Percentiles rank a stretch among this genome's conserved stretches.
phyloP scores from a whole-genome alignment of 2,329 filamentous ascomycete genomes.

The Colletotrichum eleusines region DNA sequence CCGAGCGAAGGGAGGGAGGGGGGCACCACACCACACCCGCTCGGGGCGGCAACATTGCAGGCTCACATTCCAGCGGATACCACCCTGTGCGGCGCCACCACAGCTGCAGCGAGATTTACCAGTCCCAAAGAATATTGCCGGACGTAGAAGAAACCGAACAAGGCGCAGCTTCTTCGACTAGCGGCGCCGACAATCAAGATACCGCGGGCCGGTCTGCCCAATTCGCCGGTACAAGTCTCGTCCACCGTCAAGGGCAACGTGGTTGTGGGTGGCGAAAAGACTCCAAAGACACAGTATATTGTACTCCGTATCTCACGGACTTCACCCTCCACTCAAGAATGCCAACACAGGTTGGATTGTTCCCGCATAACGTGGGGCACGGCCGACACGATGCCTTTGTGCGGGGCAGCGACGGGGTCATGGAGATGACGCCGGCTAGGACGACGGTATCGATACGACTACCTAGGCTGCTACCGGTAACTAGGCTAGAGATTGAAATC shows the following conservation, averaged over 20 bases:
- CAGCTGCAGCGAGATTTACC: constrained; percentile 22
- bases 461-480: constrained; percentile 6
- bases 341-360: constrained; percentile 23
- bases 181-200: background rate
- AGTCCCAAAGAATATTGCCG: constrained; percentile 9
- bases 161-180: constrained; percentile 9
- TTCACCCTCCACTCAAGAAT: constrained; percentile 1
- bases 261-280: background rate
- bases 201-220: background rate
- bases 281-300: background rate
- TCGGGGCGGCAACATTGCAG: constrained; percentile 4
- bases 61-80: background rate
- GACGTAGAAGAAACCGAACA: constrained; percentile 6
- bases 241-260: background rate
- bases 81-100: constrained; percentile 4
- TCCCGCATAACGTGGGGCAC: constrained; percentile 39
- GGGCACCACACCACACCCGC: constrained; percentile 8
- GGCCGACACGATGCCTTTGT: constrained; percentile 8
- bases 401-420: constrained; percentile 19
- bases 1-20: constrained; percentile 17
- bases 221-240: background rate
- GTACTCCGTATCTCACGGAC: background rate
- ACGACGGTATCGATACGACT: constrained; percentile 1
- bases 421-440: constrained; percentile 5
- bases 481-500: constrained; percentile 28